Conservation (phyloP, 169 alveolate species). For the Theileria orientalis region DNA sequence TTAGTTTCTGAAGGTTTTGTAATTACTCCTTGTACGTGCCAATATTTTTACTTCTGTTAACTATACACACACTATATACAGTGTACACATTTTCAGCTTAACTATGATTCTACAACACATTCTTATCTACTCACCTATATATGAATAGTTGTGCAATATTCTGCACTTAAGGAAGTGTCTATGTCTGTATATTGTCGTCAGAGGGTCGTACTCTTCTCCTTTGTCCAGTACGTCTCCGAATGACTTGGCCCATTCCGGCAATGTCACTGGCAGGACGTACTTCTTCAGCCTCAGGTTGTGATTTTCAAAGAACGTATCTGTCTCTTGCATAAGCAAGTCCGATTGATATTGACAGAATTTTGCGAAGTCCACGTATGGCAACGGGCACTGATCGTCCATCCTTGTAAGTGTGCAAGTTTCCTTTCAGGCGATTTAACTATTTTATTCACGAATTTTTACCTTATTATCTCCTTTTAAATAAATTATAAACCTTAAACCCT, state of each 20-base stretch:
- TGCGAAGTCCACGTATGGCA: conserved; percentile 53
- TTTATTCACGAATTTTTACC: neutral
- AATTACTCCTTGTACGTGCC: neutral
- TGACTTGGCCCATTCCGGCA: conserved; percentile 61
- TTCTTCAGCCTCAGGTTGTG: conserved; percentile 56
- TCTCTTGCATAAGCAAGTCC: conserved; percentile 42
- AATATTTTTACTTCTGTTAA: neutral
- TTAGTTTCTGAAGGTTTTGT: conserved; percentile 32
- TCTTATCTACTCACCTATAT: conserved; percentile 48
- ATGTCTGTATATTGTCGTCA: conserved; percentile 71
- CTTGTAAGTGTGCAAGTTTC: conserved; percentile 34
- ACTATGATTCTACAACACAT: neutral
- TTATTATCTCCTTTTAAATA: too few species aligned
- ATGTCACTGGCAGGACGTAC: conserved; percentile 48
- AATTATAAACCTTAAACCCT: too few species aligned
- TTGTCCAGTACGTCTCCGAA: conserved; percentile 59
- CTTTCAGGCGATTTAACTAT: conserved; percentile 25
- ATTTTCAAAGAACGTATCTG: conserved; percentile 43
- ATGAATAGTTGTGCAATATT: conserved; percentile 73
- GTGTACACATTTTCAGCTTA: neutral
- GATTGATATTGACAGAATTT: conserved; percentile 52
- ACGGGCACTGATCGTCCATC: conserved; percentile 55
- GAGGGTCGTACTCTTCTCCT: conserved; percentile 59
- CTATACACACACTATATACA: neutral
- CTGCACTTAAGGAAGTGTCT: conserved; percentile 70